Conservation (phyloP, 1,284 basidiomycete species). For the Boletus chippewaensis region DNA sequence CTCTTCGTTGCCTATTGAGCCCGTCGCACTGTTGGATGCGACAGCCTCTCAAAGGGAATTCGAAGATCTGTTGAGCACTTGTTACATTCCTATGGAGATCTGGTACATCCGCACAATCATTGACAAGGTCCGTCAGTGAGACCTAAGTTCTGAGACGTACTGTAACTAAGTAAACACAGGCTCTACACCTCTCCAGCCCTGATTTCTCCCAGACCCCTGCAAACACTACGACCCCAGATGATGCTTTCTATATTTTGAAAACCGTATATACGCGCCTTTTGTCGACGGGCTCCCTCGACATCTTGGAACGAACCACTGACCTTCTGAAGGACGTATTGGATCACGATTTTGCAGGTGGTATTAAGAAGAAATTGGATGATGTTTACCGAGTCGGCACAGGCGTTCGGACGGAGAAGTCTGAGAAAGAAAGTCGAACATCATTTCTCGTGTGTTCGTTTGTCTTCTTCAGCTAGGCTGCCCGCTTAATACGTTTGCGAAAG, state of each 20-base stretch:
- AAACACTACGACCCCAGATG: constrained; percentile 78
- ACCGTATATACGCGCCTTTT: constrained; percentile 70
- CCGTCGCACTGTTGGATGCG: constrained; percentile 34
- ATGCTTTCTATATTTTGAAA: constrained; percentile 92
- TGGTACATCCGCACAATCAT: constrained; percentile 90
- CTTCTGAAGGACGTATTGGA: constrained; percentile 72
- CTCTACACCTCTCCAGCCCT: constrained; percentile 60
- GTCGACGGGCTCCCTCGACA: constrained; percentile 61
- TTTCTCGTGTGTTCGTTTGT: constrained; percentile 64
- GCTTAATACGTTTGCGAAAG: constrained; percentile 38
- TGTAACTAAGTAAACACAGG: constrained; percentile 36
- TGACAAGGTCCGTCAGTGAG: constrained; percentile 59
- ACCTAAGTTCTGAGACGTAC: background rate
- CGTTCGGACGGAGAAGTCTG: constrained; percentile 61
- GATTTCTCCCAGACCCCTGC: constrained; percentile 61
- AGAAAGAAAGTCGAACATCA: constrained; percentile 67
- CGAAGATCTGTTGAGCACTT: constrained; percentile 61
- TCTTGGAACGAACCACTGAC: constrained; percentile 53
- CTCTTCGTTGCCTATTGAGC: constrained; percentile 7
- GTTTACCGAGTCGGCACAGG: constrained; percentile 63
- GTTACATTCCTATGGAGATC: constrained; percentile 84
- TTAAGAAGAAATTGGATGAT: constrained; percentile 79
- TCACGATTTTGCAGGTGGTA: constrained; percentile 69
- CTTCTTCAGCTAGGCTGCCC: background rate
- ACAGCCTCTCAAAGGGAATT: constrained; percentile 58